Base-by-base conservation (phyloP, 371 early-diverging fungal genomes). In the Actinomortierella wolfii region DNA sequence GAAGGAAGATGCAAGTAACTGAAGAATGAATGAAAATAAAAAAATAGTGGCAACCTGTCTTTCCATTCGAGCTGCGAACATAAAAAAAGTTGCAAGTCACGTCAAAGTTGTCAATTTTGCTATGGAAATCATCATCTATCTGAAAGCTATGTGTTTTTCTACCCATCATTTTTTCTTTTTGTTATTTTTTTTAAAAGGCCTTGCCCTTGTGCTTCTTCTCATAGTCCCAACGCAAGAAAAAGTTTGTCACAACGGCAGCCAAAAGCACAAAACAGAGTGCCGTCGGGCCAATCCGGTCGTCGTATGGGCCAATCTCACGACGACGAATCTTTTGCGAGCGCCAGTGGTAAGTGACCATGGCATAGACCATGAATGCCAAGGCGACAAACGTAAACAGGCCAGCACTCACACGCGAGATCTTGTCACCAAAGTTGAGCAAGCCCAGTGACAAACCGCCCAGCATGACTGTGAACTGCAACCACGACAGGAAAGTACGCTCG, bases 401-500 rank as follows among this genome's bases (percentile, higher is more conserved):
- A 13, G 89, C 91, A 1, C 81, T 78, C 21, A 85, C 76, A 43
- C 82, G 82, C 0, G 87, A 86, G 13, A 79, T 78, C 21, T 57
- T 25, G 68, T 89, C 86, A 43, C 89, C 88, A 79, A 91, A 91
- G 77, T 91, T 91, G 18, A 91, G 70, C 60, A 91, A 50, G 4
- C 84, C 89, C 39, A 91, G 60, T 5, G 88, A 78, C 6, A 91
- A 75, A 56, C 86, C 81, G 14, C 89, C 86, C 17, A 92, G 74
- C 41, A 89, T 67, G 0, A 87, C 83, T 8, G 86, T 76, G 68
- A 89, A 89, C 67, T 88, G 86, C 43, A 89, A 77, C 89, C 89
- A 89, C 24, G 91, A 85, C 58, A 98, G 79, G 79, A 98, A 98
- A 0, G 98, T 98, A 52, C 98, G 84, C 78, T 98, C 98, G 73